Evolutionary conservation across 169 alveolate species (phyloP).

Genomic region (Ichthyophthirius multifiliis): DNA sequence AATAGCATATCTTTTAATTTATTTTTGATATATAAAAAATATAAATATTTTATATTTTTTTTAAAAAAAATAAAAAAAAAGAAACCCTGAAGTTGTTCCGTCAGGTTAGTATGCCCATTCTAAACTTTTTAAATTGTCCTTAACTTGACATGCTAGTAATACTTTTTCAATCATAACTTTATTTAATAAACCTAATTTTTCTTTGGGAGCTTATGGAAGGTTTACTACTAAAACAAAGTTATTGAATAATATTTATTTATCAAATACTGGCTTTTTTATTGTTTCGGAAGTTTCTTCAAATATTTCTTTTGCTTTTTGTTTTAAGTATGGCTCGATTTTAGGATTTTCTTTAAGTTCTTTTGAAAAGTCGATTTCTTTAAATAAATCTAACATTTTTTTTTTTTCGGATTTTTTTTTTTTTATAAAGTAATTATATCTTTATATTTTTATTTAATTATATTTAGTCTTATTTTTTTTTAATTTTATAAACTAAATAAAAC

Average conservation of each 20-base stretch:
- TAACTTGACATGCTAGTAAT: too few relatives aligned
- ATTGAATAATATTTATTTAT: not conserved
- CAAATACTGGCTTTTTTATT: constrained; percentile 1
- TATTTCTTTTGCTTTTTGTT: not conserved
- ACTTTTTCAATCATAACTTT: not conserved
- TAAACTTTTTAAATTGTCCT: too few relatives aligned
- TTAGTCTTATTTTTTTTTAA: too few relatives aligned
- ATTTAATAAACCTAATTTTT: not conserved
- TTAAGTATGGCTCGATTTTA: not conserved
- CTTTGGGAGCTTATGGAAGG: not conserved
- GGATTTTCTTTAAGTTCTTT: not conserved
- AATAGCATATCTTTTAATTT: too few relatives aligned
- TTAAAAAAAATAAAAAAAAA: too few relatives aligned
- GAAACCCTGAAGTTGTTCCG: not conserved
- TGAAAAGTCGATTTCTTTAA: constrained; percentile 11
- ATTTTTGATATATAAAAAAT: too few relatives aligned
- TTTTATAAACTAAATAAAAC: too few relatives aligned
- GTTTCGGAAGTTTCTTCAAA: not conserved
- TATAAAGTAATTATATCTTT: too few relatives aligned
- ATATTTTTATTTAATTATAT: too few relatives aligned
- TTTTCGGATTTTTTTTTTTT: not conserved
- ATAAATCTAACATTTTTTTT: constrained; percentile 13
- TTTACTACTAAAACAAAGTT: not conserved
- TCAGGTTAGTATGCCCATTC: not conserved
- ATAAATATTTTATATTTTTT: too few relatives aligned